A percentile compares a stretch with the other conserved stretches of the same genome.
phyloP scores from a whole-genome alignment of 768 basidiomycete genomes.

The Phlebiopsis gigantea region DNA sequence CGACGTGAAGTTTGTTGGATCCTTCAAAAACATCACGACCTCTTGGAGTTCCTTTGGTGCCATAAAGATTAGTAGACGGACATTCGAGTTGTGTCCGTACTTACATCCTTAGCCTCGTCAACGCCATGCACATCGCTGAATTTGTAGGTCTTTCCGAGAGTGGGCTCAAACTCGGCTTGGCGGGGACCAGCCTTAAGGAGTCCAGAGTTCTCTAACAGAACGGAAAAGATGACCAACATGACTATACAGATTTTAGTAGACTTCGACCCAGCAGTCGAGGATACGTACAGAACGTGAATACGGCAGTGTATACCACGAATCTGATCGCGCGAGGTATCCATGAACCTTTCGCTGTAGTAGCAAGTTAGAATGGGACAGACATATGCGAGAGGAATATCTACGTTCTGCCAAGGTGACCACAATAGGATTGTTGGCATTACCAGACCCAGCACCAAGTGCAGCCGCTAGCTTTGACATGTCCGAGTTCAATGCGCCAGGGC shows the following conservation, averaged over 20 bases:
- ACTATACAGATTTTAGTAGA: slow-evolving; percentile 33
- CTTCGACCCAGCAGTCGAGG: not conserved
- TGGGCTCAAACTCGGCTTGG: slow-evolving; percentile 78
- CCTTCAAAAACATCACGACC: slow-evolving; percentile 91
- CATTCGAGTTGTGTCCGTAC: slow-evolving; percentile 17
- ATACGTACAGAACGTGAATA: slow-evolving; percentile 63
- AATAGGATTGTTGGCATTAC: slow-evolving; percentile 54
- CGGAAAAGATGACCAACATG: slow-evolving; percentile 79
- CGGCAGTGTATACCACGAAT: slow-evolving; percentile 50
- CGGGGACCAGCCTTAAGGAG: slow-evolving; percentile 84
- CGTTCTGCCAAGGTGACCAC: slow-evolving; percentile 81
- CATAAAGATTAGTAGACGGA: not conserved
- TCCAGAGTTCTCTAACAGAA: slow-evolving; percentile 90
- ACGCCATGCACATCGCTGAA: slow-evolving; percentile 97
- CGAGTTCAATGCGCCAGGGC: slow-evolving; percentile 10
- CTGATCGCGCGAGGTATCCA: slow-evolving; percentile 59
- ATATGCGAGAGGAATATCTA: slow-evolving; percentile 32
- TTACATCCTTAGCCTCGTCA: slow-evolving; percentile 90
- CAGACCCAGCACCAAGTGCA: slow-evolving; percentile 37
- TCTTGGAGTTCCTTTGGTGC: slow-evolving; percentile 79
- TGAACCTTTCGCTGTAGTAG: slow-evolving; percentile 55
- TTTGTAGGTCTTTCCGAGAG: slow-evolving; percentile 74
- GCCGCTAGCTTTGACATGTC: slow-evolving; percentile 41
- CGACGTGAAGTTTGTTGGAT: slow-evolving; percentile 83
- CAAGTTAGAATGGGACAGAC: not conserved